Conservation (phyloP, 768 basidiomycete genomes). For the Favolaschia claudopus region DNA sequence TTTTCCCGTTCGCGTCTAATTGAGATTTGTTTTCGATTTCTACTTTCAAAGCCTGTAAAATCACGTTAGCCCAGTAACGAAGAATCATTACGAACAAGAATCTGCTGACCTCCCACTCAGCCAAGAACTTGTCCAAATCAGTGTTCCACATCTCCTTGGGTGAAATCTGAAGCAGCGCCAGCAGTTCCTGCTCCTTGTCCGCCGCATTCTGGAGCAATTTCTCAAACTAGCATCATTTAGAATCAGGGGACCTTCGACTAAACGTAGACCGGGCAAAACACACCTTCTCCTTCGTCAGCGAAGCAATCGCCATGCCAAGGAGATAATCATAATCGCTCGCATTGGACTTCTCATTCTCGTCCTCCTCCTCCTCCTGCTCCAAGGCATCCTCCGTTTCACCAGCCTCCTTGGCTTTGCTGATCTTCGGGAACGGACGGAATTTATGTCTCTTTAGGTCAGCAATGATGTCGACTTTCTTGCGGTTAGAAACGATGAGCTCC, state of each 20-base stretch:
- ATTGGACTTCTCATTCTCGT: slow-evolving; percentile 54
- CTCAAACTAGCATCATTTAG: slow-evolving; percentile 82
- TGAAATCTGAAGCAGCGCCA: slow-evolving; percentile 76
- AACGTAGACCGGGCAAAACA: slow-evolving; percentile 11
- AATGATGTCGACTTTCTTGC: slow-evolving; percentile 89
- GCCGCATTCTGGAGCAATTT: slow-evolving; percentile 81
- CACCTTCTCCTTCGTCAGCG: slow-evolving; percentile 93
- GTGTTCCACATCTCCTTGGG: slow-evolving; percentile 89
- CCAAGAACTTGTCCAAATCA: slow-evolving; percentile 85
- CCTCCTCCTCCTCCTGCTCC: slow-evolving; percentile 59
- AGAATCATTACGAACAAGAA: too few species aligned
- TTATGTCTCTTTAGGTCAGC: slow-evolving; percentile 81
- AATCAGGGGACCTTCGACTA: too few species aligned
- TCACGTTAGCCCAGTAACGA: slow-evolving; percentile 22
- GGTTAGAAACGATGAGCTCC: slow-evolving; percentile 81
- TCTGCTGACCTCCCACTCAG: slow-evolving; percentile 80
- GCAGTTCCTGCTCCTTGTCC: slow-evolving; percentile 84
- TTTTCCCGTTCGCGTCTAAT: slow-evolving; percentile 55
- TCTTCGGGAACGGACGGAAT: slow-evolving; percentile 94
- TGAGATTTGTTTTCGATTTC: slow-evolving; percentile 53
- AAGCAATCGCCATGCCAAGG: slow-evolving; percentile 94
- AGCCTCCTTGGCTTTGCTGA: slow-evolving; percentile 66
- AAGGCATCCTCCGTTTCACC: slow-evolving; percentile 70
- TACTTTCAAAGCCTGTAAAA: slow-evolving; percentile 50
- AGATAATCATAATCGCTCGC: slow-evolving; percentile 89